These are phyloP conservation scores for Penicillium herquei DNA, from an alignment of 495 filamentous ascomycete species.

Conservation along the genomic window DNA sequence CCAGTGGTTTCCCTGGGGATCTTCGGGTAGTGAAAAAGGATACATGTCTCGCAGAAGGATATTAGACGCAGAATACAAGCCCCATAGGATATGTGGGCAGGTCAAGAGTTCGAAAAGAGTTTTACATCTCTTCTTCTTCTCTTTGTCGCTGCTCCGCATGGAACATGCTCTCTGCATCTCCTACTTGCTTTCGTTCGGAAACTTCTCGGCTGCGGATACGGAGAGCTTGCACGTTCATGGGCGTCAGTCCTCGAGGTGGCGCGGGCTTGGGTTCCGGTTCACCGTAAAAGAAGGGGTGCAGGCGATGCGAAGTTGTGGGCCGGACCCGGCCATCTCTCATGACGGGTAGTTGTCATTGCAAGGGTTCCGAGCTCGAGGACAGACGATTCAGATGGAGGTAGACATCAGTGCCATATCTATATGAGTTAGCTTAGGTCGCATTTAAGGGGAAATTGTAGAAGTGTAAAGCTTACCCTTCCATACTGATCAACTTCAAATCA, in stretches of 20 bases:
- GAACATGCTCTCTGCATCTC: conserved; percentile 68
- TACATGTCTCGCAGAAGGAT: no score
- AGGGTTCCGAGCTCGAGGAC: conserved; percentile 90
- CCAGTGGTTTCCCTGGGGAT: no score
- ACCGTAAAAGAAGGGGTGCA: conserved; percentile 40
- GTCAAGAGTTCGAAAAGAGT: neutral
- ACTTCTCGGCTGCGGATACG: conserved; percentile 64
- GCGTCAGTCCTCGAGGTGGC: conserved; percentile 83
- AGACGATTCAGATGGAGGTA: conserved; percentile 97
- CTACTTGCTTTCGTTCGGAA: conserved; percentile 82
- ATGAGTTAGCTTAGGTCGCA: conserved; percentile 5
- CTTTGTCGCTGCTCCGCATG: conserved; percentile 28
- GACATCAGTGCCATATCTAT: conserved; percentile 94
- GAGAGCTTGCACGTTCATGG: conserved; percentile 59
- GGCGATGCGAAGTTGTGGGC: conserved; percentile 46
- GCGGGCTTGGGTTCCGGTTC: conserved; percentile 35
- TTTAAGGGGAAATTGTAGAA: neutral
- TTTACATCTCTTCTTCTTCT: conserved; percentile 22
- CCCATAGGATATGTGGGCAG: no score
- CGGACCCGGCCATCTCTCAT: conserved; percentile 70
- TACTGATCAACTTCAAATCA: conserved; percentile 95
- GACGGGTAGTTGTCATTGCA: conserved; percentile 98
- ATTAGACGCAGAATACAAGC: no score
- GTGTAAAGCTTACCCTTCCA: conserved; percentile 83
- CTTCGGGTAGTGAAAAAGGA: no score